Evolutionary conservation across 345 rosid genomes (phyloP), one percentile per base, ranked within the genome.

Genomic region (Barbarea vulgaris): DNA sequence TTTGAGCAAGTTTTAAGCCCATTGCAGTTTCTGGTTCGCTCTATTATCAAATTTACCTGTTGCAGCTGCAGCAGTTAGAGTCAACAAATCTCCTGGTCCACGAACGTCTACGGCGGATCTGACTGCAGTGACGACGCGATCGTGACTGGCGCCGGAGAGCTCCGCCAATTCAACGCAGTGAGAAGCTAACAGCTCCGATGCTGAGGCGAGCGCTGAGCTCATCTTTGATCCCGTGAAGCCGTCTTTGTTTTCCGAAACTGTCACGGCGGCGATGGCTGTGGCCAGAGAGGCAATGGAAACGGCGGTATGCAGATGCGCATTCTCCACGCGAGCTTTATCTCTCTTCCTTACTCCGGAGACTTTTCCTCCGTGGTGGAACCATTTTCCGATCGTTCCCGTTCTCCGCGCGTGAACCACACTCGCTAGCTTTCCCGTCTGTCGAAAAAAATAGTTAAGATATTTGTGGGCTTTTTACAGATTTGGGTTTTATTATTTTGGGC

Each of bases 11-110:
- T n/a, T n/a, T 30, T 7, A 37, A 30, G 19, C n/a, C 21, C 21
- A 63, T 3, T 34, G 7, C n/a, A 41, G 6, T 41, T 41, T 13
- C 46, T 41, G 46, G 17, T 41, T 13, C 7, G 46, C 17, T 15
- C 0, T 44, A 0, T 44, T 15, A 15, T 18, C 69, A 69, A 69
- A 6, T 31, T 15, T 83, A 91, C 99, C 97, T 69, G 99, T 95
- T 19, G 96, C 97, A n/a, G 99, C 97, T 18, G 97, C 93, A 15
- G 99, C 99, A 5, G 97, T 92, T 14, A 92, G 96, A 57, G 99
- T 95, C 80, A 87, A 61, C 24, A 95, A 85, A 85, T 92, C 97
- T 3, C 99, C 89, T 0, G 99, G 87, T 70, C 85, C 84, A 31
- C 79, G 91, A 75, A 92, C 82, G 73, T 92, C 96, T 3, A 92